These are phyloP conservation scores for Debaryomycetaceae sp. DNA, from an alignment of 1,139 yeast genomes.

Conservation along the genomic window DNA sequence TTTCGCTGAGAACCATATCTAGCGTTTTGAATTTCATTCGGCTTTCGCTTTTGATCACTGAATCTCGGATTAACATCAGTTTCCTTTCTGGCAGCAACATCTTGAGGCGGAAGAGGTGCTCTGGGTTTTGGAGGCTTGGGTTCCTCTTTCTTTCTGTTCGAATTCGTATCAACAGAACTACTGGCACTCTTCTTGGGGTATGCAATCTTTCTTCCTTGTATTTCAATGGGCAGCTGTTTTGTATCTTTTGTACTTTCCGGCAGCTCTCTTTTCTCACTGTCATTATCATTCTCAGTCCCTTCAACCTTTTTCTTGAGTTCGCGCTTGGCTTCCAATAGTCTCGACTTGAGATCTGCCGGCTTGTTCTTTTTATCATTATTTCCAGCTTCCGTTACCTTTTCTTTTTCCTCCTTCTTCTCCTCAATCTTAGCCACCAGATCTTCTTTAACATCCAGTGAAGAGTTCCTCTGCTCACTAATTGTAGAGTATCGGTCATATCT, in stretches of 20 bases:
- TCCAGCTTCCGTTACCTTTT: constrained; percentile 5
- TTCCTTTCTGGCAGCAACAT: constrained; percentile 8
- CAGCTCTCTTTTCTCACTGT: neutral
- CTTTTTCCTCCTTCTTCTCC: constrained; percentile 4
- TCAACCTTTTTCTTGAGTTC: constrained; percentile 14
- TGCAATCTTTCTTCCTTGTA: too few species aligned
- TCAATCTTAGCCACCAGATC: constrained; percentile 5
- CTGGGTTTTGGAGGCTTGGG: constrained; percentile 1
- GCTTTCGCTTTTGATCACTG: constrained; percentile 4
- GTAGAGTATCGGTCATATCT: constrained; percentile 33
- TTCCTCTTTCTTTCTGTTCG: neutral
- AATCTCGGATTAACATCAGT: constrained; percentile 3
- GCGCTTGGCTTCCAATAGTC: constrained; percentile 22
- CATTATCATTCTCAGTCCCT: constrained; percentile 5
- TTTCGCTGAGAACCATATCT: constrained; percentile 5
- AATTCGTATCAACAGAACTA: neutral
- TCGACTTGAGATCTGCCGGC: constrained; percentile 14
- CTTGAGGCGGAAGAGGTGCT: constrained; percentile 17
- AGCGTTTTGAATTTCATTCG: constrained; percentile 3
- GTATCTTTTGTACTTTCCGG: neutral
- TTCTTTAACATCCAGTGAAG: constrained; percentile 6
- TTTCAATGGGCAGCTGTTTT: neutral
- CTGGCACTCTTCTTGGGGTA: constrained; percentile 2
- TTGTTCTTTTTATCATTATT: constrained; percentile 2
- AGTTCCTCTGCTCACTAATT: constrained; percentile 11